Base-by-base conservation (phyloP, 2,329 filamentous ascomycete genomes). In the Chrysosphaeria jannelii region DNA sequence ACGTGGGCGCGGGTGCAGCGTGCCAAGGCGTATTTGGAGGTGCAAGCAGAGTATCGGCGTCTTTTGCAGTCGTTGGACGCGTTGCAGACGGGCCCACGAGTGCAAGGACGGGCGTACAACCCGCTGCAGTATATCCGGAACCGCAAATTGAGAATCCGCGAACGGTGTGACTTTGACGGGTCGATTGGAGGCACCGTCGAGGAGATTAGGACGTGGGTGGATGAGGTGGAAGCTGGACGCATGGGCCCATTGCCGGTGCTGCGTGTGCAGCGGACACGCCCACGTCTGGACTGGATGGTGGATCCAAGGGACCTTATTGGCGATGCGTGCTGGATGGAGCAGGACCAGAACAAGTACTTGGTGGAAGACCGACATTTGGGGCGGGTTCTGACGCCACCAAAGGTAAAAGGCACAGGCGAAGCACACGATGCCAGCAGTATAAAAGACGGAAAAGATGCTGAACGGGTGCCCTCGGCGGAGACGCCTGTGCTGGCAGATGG, bases 111-210 rank as follows among this genome's bases (percentile, higher is more conserved):
- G 24, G 46, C 52, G 3, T 93, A 93, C 39, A 90, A 97, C 39
- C 85, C 81, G 4, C 46, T 97, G 13, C 85, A 93, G 41, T 76
- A 76, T 34, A 71, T 93, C 26, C 67, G 85, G 11, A 93, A 97
- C 38, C 60, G 81, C 22, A 81, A 79, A 39, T 59, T 85, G 8
- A 58, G 85, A 30, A 68, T 69, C 13, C 59, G 79, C 10, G 74
- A 88, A 43, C 60, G 74, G 19, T 66, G 59, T 31, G 45, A 57
- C 1, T 66, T 90, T 16, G 62, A 85, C 35, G 64, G 71, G 10
- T 64, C 75, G 30, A 49, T 74, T 2, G 50, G 58, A 4, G 58
- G 51, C 21, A 74, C 90, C 6, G 59, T 58, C 24, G 48, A 53
- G 15, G n/a, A n/a, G n/a, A n/a, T n/a, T n/a, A n/a, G n/a, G n/a